Percentiles rank a stretch among this genome's conserved stretches.
Conservation (phyloP, 1,284 basidiomycete genomes). For the Malassezia obtusa region DNA sequence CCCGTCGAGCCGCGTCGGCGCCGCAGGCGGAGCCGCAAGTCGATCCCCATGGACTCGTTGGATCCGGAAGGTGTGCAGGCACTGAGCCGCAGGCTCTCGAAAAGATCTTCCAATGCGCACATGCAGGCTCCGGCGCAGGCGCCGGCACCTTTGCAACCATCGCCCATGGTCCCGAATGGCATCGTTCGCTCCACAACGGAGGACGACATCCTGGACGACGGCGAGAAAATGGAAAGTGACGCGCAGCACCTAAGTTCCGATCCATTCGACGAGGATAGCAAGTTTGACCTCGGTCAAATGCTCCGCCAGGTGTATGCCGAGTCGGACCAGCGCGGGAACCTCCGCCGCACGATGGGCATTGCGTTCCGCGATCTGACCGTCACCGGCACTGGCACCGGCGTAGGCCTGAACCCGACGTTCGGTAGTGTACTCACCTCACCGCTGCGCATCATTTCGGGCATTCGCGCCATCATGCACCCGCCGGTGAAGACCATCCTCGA, state of each 20-base stretch:
- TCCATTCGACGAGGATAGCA: constrained; percentile 38
- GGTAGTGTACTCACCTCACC: constrained; percentile 26
- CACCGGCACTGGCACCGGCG: constrained; percentile 32
- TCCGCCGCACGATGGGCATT: constrained; percentile 28
- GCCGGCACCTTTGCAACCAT: background rate
- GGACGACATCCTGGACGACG: background rate
- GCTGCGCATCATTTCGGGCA: constrained; percentile 19
- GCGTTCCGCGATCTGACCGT: constrained; percentile 31
- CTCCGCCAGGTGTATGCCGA: constrained; percentile 34
- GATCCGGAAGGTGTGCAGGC: constrained; percentile 11
- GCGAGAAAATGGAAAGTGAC: background rate
- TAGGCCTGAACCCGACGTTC: constrained; percentile 24
- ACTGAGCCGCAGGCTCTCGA: constrained; percentile 4
- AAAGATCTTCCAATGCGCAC: too few relatives aligned
- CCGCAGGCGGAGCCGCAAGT: background rate
- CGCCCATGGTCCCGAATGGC: background rate
- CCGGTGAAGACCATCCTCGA: constrained; percentile 33
- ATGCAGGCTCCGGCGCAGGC: too few relatives aligned
- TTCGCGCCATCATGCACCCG: constrained; percentile 24
- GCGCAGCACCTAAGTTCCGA: constrained; percentile 6
- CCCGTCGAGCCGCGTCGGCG: background rate
- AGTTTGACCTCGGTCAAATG: constrained; percentile 47
- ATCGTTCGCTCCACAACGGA: background rate
- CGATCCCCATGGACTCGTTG: constrained; percentile 7
- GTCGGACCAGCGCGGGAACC: constrained; percentile 30